A percentile compares a stretch with the other conserved stretches of the same genome.
Evolutionary conservation across 2,329 filamentous ascomycete species (phyloP).

Genomic region (Curvularia spicifera): DNA sequence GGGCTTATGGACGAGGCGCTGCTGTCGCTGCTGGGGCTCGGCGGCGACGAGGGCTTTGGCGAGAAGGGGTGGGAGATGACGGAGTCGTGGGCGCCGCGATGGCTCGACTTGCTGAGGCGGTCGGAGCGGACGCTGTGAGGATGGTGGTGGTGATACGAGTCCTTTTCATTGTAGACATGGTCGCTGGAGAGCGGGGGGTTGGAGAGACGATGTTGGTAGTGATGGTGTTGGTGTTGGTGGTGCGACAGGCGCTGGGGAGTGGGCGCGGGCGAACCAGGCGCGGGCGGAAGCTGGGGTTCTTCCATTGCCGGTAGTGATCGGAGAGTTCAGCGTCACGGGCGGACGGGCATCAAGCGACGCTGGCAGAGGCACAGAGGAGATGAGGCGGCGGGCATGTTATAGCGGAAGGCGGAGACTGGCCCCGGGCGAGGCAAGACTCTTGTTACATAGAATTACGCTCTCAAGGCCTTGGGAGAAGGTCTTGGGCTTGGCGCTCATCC

Average conservation of each 20-base stretch:
- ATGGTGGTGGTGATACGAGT: constrained; percentile 24
- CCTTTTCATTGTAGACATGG: constrained; percentile 36
- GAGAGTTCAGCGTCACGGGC: constrained; percentile 27
- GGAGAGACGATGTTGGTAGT: no score
- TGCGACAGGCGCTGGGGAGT: constrained; percentile 25
- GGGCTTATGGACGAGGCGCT: constrained; percentile 38
- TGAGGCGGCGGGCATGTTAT: constrained; percentile 46
- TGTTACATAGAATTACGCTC: constrained; percentile 42
- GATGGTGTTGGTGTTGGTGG: background rate
- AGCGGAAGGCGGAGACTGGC: constrained; percentile 33
- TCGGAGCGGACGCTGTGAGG: constrained; percentile 20
- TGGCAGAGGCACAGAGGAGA: constrained; percentile 23
- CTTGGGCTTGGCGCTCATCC: constrained; percentile 41
- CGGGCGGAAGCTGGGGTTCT: constrained; percentile 41
- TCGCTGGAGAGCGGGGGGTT: constrained; percentile 6
- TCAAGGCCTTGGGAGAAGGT: constrained; percentile 42
- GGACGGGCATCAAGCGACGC: constrained; percentile 37
- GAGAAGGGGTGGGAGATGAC: constrained; percentile 50
- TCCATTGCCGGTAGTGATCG: constrained; percentile 40
- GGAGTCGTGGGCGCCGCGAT: constrained; percentile 43
- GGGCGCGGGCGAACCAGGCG: constrained; percentile 35
- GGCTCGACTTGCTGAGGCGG: constrained; percentile 34
- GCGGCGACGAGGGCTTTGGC: constrained; percentile 41
- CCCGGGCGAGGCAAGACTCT: constrained; percentile 45
- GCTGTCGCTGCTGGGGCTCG: constrained; percentile 46